Percentiles rank a stretch among this genome's conserved stretches.
Conservation (phyloP, 164 flowering plant genomes). For the Piper betle region DNA sequence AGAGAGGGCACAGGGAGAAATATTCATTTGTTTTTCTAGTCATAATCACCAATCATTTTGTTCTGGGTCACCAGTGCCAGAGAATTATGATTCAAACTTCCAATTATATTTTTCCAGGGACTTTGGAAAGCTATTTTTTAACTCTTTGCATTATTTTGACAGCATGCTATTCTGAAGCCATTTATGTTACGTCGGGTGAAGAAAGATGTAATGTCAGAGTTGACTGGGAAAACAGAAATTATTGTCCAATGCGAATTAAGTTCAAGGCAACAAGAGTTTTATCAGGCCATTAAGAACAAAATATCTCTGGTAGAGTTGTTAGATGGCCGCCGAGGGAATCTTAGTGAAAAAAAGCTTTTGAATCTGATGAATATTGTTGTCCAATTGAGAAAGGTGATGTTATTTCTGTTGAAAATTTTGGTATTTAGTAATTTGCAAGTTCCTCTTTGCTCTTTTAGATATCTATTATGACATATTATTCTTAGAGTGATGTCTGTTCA, state of each 20-base stretch:
- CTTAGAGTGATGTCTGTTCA: no score
- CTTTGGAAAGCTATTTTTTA: not conserved
- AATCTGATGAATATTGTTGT: slow-evolving; percentile 97
- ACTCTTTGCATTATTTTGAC: slow-evolving; percentile 6
- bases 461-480: no score
- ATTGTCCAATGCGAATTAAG: slow-evolving; percentile 93
- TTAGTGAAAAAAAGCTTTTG: slow-evolving; percentile 74
- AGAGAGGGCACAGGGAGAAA: not conserved
- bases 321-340: slow-evolving; percentile 77
- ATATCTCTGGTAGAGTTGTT: slow-evolving; percentile 93
- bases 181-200: slow-evolving; percentile 96
- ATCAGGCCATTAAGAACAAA: slow-evolving; percentile 97
- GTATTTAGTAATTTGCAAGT: not conserved
- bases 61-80: not conserved
- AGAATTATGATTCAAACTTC: not conserved
- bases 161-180: slow-evolving; percentile 97
- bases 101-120: no score
- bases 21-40: not conserved
- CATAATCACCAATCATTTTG: not conserved
- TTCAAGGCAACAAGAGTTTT: slow-evolving; percentile 92
- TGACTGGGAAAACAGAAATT: slow-evolving; percentile 84
- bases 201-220: slow-evolving; percentile 86
- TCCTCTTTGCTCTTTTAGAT: no score
- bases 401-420: not conserved
- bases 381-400: slow-evolving; percentile 84